Percentiles rank a stretch among this genome's conserved stretches.
phyloP scores from a whole-genome alignment of 169 alveolate species.

The Plasmodium vinckei region DNA sequence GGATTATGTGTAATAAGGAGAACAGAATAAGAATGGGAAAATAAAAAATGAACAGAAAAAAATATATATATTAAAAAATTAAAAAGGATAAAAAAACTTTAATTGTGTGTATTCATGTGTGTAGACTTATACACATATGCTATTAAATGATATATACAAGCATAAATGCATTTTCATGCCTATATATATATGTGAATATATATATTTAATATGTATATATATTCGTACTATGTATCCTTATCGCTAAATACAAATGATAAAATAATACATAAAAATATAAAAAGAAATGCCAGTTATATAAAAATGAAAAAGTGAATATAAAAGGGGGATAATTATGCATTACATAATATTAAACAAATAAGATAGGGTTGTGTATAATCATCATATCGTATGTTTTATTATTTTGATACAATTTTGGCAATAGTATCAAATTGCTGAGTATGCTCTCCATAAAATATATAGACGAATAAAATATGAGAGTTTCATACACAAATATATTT shows the following conservation, averaged over 20 bases:
- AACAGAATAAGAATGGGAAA: not conserved
- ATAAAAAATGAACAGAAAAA: too few species aligned
- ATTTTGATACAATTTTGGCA: constrained; percentile 4
- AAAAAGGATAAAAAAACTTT: too few species aligned
- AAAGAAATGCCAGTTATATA: not conserved
- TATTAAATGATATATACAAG: not conserved
- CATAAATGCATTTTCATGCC: not conserved
- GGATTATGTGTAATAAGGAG: not conserved
- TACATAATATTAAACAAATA: constrained; percentile 4
- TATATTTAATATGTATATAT: not conserved
- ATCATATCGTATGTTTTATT: constrained; percentile 2
- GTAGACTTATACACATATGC: not conserved
- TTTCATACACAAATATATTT: constrained; percentile 11
- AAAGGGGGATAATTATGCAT: constrained; percentile 7
- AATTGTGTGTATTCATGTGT: not conserved
- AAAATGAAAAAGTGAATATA: constrained; percentile 16
- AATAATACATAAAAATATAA: constrained; percentile 10
- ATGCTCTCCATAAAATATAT: constrained; percentile 4
- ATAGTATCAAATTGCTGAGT: constrained; percentile 7
- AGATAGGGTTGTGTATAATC: not conserved
- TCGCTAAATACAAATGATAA: not conserved
- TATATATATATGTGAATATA: not conserved
- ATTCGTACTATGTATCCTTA: constrained; percentile 2
- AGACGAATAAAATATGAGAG: constrained; percentile 3
- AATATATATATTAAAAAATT: not conserved